Evolutionary conservation across 23 red algal genomes (phyloP), one percentile per base, ranked within the genome.

Genomic region (Gracilaria domingensis): DNA sequence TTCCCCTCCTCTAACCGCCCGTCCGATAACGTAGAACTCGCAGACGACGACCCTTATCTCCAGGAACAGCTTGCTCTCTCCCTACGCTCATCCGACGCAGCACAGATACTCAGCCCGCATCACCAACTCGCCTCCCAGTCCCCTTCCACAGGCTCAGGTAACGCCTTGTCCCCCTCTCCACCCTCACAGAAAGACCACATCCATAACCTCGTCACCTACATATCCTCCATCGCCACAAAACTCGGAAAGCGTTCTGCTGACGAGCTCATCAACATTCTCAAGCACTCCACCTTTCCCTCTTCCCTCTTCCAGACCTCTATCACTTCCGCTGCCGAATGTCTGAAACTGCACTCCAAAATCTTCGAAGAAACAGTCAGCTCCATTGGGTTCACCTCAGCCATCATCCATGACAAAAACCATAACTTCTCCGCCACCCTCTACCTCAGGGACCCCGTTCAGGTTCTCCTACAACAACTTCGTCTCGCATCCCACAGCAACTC

Each of bases 251-350:
- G 67, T 33, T 33, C 4, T 1, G 72, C 72, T 20, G 72, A 77
- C 20, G 72, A 77, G 39, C 72, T 77, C 20, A 77, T 77, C 24
- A 5, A 14, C 45, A 34, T 77, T 16, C 42, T 77, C 39, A 77
- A 77, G 18, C 1, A 77, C 16, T 34, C 42, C 45, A 8, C 20
- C 17, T 77, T 49, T 9, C 50, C 72, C 8, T 0, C 4, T 0
- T 49, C 72, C 12, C 0, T 11, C 9, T 49, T 77, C 72, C 72
- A 51, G 6, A n/a, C 33, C 1, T 65, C 60, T 7, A 75, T 75
- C 35, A 33, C 69, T 14, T 77, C 42, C 6, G 72, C 24, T 3
- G 1, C 12, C 0, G 4, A 77, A 12, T 77, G 72, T 18, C 38
- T 77, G 1, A 4, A 77, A 30, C 72, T 77, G 3, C 72, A 77